Evolutionary conservation across 768 basidiomycete genomes (phyloP).

Genomic region (Boletus insuetus): DNA sequence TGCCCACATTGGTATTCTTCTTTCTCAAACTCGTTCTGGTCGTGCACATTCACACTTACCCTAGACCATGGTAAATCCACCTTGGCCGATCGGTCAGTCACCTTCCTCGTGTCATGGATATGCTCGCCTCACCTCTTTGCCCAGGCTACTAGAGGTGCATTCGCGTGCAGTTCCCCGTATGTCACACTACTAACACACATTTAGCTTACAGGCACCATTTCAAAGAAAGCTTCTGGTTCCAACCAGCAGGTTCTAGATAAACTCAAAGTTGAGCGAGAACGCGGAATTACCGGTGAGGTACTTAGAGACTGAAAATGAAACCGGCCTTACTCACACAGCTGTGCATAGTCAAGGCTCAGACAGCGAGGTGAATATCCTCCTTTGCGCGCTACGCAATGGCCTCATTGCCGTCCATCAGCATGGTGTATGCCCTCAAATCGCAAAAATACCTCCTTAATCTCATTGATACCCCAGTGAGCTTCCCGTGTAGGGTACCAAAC

Average conservation of each 20-base stretch:
- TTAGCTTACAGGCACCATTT: slow-evolving; percentile 87
- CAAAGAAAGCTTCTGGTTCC: slow-evolving; percentile 55
- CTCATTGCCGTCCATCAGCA: slow-evolving; percentile 43
- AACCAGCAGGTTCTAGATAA: slow-evolving; percentile 90
- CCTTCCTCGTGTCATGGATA: neutral
- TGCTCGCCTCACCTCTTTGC: slow-evolving; percentile 1
- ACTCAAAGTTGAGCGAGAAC: slow-evolving; percentile 94
- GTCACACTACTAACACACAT: slow-evolving; percentile 14
- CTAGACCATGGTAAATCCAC: slow-evolving; percentile 97
- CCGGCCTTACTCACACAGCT: neutral
- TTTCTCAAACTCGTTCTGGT: neutral
- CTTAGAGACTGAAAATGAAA: neutral
- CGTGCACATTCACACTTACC: slow-evolving; percentile 4
- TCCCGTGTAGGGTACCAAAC: neutral
- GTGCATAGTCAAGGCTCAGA: slow-evolving; percentile 86
- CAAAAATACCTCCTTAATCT: slow-evolving; percentile 79
- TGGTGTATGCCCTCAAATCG: slow-evolving; percentile 65
- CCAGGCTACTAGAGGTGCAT: slow-evolving; percentile 72
- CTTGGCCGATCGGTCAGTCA: slow-evolving; percentile 73
- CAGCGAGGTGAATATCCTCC: slow-evolving; percentile 61
- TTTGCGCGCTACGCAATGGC: neutral
- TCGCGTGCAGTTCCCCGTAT: neutral
- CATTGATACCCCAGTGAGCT: slow-evolving; percentile 87
- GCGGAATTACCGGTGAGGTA: slow-evolving; percentile 83
- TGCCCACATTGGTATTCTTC: slow-evolving; percentile 77